These are phyloP conservation scores for Pulveroboletus sp. DNA, from an alignment of 768 basidiomycete genomes.

Conservation along the genomic window DNA sequence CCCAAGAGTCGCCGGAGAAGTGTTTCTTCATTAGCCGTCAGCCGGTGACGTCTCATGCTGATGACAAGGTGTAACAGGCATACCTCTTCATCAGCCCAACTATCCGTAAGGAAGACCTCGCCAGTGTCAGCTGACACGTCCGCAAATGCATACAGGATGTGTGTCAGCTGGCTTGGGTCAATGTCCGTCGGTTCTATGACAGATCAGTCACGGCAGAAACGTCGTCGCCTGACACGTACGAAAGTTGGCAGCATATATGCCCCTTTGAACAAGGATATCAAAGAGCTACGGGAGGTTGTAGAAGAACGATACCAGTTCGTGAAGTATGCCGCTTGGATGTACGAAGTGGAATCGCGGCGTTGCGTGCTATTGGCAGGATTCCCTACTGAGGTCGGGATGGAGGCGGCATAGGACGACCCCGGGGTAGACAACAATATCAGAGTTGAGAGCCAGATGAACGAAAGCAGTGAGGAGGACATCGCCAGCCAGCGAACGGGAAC, in stretches of 20 bases:
- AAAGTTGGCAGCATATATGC: constrained; percentile 61
- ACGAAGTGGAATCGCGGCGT: constrained; percentile 14
- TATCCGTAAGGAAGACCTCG: constrained; percentile 59
- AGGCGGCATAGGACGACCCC: constrained; percentile 8
- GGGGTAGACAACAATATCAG: constrained; percentile 10
- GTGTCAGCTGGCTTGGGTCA: constrained; percentile 55
- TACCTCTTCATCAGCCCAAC: constrained; percentile 70
- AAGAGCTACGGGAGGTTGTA: background rate
- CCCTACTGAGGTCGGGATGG: constrained; percentile 5
- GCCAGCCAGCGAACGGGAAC: background rate
- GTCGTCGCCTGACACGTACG: constrained; percentile 35
- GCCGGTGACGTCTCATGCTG: constrained; percentile 1
- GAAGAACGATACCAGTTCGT: constrained; percentile 29
- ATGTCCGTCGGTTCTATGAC: constrained; percentile 61
- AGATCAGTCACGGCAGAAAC: constrained; percentile 2
- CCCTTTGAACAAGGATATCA: constrained; percentile 30
- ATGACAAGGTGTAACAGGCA: background rate
- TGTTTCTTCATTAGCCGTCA: constrained; percentile 48
- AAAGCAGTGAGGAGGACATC: background rate
- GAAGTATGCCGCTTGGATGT: constrained; percentile 34
- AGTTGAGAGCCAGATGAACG: background rate
- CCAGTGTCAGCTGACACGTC: constrained; percentile 63
- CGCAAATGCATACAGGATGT: constrained; percentile 78
- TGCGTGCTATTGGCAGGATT: constrained; percentile 2
- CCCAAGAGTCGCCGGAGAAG: constrained; percentile 68